These are phyloP conservation scores for Clonostachys byssicola DNA, from an alignment of 2,329 filamentous ascomycete genomes.

Conservation along the genomic window DNA sequence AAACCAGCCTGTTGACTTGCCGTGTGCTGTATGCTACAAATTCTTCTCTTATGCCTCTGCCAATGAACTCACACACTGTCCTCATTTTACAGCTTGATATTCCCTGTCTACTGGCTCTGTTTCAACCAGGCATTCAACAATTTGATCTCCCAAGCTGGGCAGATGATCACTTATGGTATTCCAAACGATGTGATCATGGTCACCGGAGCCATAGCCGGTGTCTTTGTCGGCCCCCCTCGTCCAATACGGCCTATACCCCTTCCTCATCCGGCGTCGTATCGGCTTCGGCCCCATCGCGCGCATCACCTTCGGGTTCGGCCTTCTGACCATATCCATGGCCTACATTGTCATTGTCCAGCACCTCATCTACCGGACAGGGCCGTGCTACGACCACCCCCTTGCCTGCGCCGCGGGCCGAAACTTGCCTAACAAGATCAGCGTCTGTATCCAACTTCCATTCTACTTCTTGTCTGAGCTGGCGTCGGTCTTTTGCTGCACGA, in stretches of 20 bases:
- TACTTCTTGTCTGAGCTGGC: too few species aligned
- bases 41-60: too few species aligned
- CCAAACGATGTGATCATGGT: constrained; percentile 69
- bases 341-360: constrained; percentile 38
- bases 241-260: constrained; percentile 32
- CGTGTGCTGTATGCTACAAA: too few species aligned
- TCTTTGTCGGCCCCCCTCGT: constrained; percentile 60
- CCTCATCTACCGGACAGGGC: constrained; percentile 50
- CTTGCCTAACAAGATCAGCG: too few species aligned
- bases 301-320: constrained; percentile 43
- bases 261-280: background rate
- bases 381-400: constrained; percentile 34
- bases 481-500: too few species aligned
- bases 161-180: constrained; percentile 57
- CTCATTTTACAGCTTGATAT: too few species aligned
- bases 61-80: too few species aligned
- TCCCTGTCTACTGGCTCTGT: too few species aligned
- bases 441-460: too few species aligned
- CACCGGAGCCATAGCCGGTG: constrained; percentile 61
- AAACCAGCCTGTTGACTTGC: too few species aligned
- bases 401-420: too few species aligned
- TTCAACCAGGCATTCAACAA: constrained; percentile 36
- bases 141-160: constrained; percentile 56
- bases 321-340: constrained; percentile 61
- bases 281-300: constrained; percentile 9